A percentile compares a stretch with the other conserved stretches of the same genome.
Conservation (phyloP, 441 rosid species). For the Adansonia rubrostipa region DNA sequence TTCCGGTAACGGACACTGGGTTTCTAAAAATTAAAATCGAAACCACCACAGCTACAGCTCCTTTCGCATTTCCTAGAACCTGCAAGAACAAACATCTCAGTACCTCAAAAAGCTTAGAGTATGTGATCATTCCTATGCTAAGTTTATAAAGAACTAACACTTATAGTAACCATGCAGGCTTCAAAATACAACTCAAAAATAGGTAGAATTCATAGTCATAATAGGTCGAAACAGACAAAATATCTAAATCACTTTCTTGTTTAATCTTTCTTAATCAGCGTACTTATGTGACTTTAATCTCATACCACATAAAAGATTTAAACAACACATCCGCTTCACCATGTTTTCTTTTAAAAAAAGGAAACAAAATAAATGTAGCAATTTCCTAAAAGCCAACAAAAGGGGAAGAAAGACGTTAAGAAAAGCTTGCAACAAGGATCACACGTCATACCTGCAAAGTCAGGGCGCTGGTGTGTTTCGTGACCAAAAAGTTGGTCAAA, state of each 20-base stretch:
- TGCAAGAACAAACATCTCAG: conserved; percentile 28
- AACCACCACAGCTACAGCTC: conserved; percentile 72
- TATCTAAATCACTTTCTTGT: background rate
- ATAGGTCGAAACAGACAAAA: background rate
- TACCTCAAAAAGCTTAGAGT: background rate
- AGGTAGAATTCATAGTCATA: background rate
- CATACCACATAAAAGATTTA: background rate
- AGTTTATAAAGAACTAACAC: background rate
- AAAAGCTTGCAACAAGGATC: background rate
- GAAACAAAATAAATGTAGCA: background rate
- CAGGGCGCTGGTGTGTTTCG: conserved; percentile 72
- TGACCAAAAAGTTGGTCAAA: conserved; percentile 71
- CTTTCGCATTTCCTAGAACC: conserved; percentile 80
- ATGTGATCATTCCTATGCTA: background rate
- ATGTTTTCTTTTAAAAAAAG: background rate
- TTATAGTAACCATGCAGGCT: background rate
- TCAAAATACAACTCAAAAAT: background rate
- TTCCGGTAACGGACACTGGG: conserved; percentile 73
- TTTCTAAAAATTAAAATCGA: conserved; percentile 68
- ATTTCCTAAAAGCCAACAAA: background rate
- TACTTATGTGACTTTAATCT: background rate
- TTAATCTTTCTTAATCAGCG: background rate
- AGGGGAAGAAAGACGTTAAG: background rate
- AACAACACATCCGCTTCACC: background rate
- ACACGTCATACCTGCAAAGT: conserved; percentile 56